Evolutionary conservation across 2,329 filamentous ascomycete species (phyloP), one percentile per base, ranked within the genome.

Genomic region (Talaromyces piceae): DNA sequence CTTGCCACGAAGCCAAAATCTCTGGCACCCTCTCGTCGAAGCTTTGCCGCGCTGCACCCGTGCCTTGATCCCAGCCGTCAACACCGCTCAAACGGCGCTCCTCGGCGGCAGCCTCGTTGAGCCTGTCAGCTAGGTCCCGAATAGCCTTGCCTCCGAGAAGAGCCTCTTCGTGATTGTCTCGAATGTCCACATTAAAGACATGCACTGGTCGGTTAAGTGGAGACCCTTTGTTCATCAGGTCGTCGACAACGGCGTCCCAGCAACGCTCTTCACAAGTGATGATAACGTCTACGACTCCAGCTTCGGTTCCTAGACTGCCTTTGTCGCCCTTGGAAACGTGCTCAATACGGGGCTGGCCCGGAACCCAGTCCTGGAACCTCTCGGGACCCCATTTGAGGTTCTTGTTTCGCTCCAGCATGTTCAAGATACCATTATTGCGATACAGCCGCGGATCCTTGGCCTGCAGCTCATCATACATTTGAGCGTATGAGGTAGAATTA

Each of bases 151-250:
- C 93, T 8, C 93, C 93, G 2, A 96, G 80, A 20, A 91, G 77
- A 0, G 93, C 93, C 70, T 98, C 93, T 67, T 98, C 91, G 64
- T 97, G 93, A 64, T 97, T 98, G 71, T 98, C 93, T 68, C 87
- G 91, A 64, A 98, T 98, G 67, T 98, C 93, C 50, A 98, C 86
- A 62, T 98, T 98, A 76, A 98, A 95, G 51, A 98, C 88, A 66
- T 98, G 93, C 0, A 98, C 93, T 0, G 93, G 91, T 2, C 89
- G 78, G 68, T 98, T 98, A 52, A 98, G 76, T 3, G 88, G 86
- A 0, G 86, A 83, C 6, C 91, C 93, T 56, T 94, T 82, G 61
- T 83, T 87, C 56, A 95, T 81, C 48, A 98, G 76, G 67, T 98
- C 91, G 62, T 98, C 93, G 9, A 98, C 80, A 28, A 98, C 93